These are phyloP conservation scores for Eustoma russellianum DNA, from an alignment of 257 asterid species.

Conservation along the genomic window DNA sequence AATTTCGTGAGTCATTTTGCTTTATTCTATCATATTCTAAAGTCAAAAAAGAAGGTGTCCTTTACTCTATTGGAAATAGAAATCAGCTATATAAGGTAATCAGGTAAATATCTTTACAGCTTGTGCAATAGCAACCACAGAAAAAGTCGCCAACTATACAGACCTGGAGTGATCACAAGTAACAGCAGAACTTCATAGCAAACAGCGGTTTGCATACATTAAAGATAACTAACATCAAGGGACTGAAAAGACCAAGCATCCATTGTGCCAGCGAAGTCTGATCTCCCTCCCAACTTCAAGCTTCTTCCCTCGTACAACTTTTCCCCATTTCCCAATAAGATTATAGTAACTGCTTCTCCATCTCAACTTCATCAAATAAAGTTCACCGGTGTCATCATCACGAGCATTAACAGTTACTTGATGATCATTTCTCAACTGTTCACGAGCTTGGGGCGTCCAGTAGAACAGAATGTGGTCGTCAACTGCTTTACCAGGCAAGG, in stretches of 20 bases:
- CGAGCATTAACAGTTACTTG: constrained; percentile 66
- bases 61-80: too few species aligned
- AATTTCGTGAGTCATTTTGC: too few species aligned
- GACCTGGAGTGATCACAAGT: constrained; percentile 1
- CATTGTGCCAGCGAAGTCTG: constrained; percentile 56
- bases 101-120: constrained; percentile 11
- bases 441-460: constrained; percentile 61
- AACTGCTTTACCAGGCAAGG: constrained; percentile 77
- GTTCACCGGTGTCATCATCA: constrained; percentile 63
- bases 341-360: constrained; percentile 78
- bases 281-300: constrained; percentile 65
- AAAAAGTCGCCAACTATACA: background rate
- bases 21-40: too few species aligned
- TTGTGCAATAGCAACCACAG: constrained; percentile 9
- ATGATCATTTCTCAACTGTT: constrained; percentile 55
- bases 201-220: constrained; percentile 4
- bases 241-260: constrained; percentile 63
- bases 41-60: too few species aligned
- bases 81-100: constrained; percentile 19
- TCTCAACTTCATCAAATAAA: constrained; percentile 61
- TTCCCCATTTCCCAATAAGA: constrained; percentile 85
- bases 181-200: constrained; percentile 2
- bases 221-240: constrained; percentile 24
- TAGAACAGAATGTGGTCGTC: constrained; percentile 64
- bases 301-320: constrained; percentile 61